Evolutionary conservation across 768 basidiomycete species (phyloP).

Genomic region (Pleurotus djamor): DNA sequence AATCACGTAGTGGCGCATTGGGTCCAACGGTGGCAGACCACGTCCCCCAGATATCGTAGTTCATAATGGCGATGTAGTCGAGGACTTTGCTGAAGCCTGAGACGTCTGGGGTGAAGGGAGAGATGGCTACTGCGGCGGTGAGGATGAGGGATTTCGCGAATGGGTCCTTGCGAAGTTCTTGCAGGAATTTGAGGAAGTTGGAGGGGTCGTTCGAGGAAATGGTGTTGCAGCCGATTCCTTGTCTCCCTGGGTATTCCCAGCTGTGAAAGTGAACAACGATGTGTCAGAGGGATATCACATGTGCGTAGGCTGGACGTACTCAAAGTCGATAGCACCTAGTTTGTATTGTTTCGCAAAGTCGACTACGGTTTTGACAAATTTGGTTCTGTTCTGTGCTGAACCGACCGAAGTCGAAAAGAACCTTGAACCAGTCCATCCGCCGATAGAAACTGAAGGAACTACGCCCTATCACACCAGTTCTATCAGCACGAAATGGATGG

Average conservation of each 20-base stretch:
- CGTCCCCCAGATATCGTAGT: constrained; percentile 59
- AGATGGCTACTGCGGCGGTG: constrained; percentile 39
- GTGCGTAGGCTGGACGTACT: constrained; percentile 6
- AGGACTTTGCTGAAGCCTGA: constrained; percentile 70
- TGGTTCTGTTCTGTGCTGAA: constrained; percentile 39
- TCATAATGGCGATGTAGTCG: constrained; percentile 56
- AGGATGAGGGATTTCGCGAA: constrained; percentile 55
- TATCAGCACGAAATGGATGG: no score
- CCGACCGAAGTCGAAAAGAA: constrained; percentile 49
- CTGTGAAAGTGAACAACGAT: constrained; percentile 18
- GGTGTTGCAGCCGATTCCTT: constrained; percentile 71
- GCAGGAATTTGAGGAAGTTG: constrained; percentile 78
- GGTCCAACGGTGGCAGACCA: constrained; percentile 66
- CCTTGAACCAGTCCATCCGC: constrained; percentile 48
- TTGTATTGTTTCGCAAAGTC: constrained; percentile 33
- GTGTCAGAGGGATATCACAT: not conserved
- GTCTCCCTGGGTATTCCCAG: constrained; percentile 81
- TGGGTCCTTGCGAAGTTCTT: constrained; percentile 57
- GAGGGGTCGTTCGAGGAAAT: constrained; percentile 59
- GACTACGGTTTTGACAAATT: constrained; percentile 41
- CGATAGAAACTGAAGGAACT: constrained; percentile 39
- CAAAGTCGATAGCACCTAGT: constrained; percentile 38
- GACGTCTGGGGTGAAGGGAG: constrained; percentile 55
- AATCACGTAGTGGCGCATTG: constrained; percentile 79
- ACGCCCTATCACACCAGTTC: constrained; percentile 27